These are phyloP conservation scores for Rossbeevera mucosa DNA, from an alignment of 768 basidiomycete species.

Conservation along the genomic window DNA sequence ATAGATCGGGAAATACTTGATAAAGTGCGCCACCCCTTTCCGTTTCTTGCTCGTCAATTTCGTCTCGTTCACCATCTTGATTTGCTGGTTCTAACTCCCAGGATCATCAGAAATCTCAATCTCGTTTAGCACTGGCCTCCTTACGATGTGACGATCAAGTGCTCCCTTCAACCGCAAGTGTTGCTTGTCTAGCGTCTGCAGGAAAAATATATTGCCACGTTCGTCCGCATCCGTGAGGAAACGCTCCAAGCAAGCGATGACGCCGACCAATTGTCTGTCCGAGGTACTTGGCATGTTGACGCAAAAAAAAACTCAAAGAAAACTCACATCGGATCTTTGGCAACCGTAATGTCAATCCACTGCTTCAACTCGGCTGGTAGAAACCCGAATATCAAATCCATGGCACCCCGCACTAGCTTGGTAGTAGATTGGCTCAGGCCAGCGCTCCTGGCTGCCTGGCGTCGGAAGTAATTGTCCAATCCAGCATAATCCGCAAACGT, in stretches of 20 bases:
- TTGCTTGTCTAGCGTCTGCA: slow-evolving; percentile 77
- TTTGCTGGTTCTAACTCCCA: slow-evolving; percentile 66
- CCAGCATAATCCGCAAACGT: slow-evolving; percentile 96
- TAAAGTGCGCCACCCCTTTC: slow-evolving; percentile 86
- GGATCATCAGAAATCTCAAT: slow-evolving; percentile 3
- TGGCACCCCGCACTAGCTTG: slow-evolving; percentile 80
- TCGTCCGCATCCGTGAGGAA: slow-evolving; percentile 76
- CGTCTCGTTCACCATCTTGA: slow-evolving; percentile 83
- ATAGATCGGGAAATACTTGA: slow-evolving; percentile 90
- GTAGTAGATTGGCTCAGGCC: slow-evolving; percentile 63
- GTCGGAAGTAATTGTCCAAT: slow-evolving; percentile 88
- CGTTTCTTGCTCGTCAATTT: slow-evolving; percentile 91
- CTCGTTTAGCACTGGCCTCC: slow-evolving; percentile 15
- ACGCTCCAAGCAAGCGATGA: slow-evolving; percentile 74
- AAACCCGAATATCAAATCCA: slow-evolving; percentile 96
- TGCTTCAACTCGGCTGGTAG: slow-evolving; percentile 74
- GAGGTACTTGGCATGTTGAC: slow-evolving; percentile 1
- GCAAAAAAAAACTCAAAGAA: neutral
- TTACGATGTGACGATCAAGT: slow-evolving; percentile 73
- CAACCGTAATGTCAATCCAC: slow-evolving; percentile 79
- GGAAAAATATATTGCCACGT: slow-evolving; percentile 66
- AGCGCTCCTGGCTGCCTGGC: slow-evolving; percentile 77
- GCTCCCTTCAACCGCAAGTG: slow-evolving; percentile 69
- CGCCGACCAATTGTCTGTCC: slow-evolving; percentile 77
- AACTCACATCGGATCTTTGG: slow-evolving; percentile 67